Percentiles rank a stretch among this genome's conserved stretches.
Evolutionary conservation across 1,284 basidiomycete genomes (phyloP).

Genomic region (Sutorius eximius): DNA sequence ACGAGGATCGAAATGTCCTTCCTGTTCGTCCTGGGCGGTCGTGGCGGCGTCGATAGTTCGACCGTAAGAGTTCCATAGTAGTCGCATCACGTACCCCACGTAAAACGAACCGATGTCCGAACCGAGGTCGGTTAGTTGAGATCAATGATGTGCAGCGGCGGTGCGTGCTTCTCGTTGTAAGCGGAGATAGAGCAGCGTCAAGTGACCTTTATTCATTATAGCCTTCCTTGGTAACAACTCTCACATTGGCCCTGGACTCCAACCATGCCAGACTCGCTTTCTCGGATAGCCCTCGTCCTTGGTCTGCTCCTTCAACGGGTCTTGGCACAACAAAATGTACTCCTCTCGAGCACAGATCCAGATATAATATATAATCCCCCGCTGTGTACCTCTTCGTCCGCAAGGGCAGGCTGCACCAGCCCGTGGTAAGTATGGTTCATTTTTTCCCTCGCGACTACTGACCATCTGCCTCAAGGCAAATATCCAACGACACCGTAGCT

Average conservation of each 20-base stretch:
- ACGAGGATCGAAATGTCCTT: no score
- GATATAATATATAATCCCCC: slow-evolving; percentile 53
- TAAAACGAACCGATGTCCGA: no score
- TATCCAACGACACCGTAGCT: slow-evolving; percentile 17
- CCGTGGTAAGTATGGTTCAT: slow-evolving; percentile 43
- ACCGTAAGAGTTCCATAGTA: no score
- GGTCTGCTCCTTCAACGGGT: slow-evolving; percentile 1
- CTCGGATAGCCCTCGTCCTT: slow-evolving; percentile 18
- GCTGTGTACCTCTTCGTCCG: slow-evolving; percentile 39
- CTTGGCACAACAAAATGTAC: slow-evolving; percentile 36
- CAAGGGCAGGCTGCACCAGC: slow-evolving; percentile 39
- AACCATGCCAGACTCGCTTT: slow-evolving; percentile 26
- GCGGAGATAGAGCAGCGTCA: slow-evolving; percentile 15
- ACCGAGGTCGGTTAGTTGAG: no score
- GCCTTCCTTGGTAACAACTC: slow-evolving; percentile 11
- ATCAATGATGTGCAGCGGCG: neutral
- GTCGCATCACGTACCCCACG: no score
- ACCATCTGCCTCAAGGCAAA: slow-evolving; percentile 10
- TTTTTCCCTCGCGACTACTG: neutral
- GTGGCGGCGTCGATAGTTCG: no score
- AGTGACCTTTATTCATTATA: neutral
- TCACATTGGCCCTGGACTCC: neutral
- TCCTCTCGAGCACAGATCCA: slow-evolving; percentile 41
- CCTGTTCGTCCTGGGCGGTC: no score
- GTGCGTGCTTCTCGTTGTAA: neutral